A percentile compares a stretch with the other conserved stretches of the same genome.
Conservation (phyloP, 2,329 filamentous ascomycete genomes). For the Verticillium isaacii region DNA sequence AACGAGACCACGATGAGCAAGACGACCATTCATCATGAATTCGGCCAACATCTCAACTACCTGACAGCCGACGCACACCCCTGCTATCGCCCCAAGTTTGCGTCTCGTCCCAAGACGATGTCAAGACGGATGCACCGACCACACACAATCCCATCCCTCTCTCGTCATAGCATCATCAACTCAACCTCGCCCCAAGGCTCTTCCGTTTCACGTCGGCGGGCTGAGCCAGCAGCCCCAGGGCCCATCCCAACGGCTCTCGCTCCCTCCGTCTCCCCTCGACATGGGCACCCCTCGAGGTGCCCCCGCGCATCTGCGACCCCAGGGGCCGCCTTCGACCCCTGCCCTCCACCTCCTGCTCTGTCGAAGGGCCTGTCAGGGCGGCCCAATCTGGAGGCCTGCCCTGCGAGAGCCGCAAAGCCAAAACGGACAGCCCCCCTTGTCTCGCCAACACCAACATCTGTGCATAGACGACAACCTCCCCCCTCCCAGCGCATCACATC, state of each 20-base stretch:
- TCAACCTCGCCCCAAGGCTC: neutral
- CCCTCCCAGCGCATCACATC: neutral
- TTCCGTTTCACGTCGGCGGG: neutral
- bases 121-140: neutral
- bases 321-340: neutral
- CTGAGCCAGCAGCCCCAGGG: neutral
- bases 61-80: neutral
- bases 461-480: neutral
- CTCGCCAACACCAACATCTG: neutral
- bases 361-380: neutral
- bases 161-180: neutral
- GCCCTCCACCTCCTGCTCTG: neutral
- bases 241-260: neutral
- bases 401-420: conserved; percentile 11
- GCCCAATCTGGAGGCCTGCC: conserved; percentile 1
- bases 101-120: neutral
- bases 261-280: neutral
- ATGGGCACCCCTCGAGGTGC: neutral
- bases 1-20: neutral
- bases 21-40: neutral
- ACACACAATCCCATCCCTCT: neutral
- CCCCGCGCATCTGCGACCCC: neutral
- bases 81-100: neutral
- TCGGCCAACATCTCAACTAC: neutral
- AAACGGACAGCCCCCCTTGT: conserved; percentile 7